Base-by-base conservation (phyloP, 192 early-diverging fungal genomes). In the Coemansia sp. region DNA sequence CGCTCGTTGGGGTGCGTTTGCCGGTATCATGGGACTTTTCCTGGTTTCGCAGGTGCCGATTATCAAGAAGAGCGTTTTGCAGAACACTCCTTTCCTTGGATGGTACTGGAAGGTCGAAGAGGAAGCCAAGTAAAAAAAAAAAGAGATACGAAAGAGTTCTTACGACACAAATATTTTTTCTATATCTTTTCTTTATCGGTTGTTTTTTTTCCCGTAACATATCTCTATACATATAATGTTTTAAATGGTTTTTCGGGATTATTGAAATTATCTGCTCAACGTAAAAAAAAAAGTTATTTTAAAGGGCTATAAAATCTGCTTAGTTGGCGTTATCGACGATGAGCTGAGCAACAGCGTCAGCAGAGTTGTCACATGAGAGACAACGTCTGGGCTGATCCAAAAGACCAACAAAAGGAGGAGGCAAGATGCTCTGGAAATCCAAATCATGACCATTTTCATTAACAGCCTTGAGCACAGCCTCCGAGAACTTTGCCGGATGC, bases 401-500 rank as follows among this genome's bases (percentile, higher is more conserved):
- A 60, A 91, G 70, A 7, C 89, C 90, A 22, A 85, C 74, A 69
- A 93, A 89, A 66, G 89, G 85, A 17, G 80, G 80, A 12, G 91
- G 91, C 56, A 87, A 77, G 29, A 93, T 87, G 31, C 80, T 64
- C 40, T 73, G 63, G 71, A 88, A 88, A 33, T 84, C 71, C 38
- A 93, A 84, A 17, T 78, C 70, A 14, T 50, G 29, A 29, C 68
- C 71, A 32, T 60, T 38, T 16, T 78, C 75, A 69, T 85, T 84
- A 57, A 91, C 73, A 42, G 95, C 92, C 64, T 78, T 73, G 61
- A 90, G 86, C 28, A 99, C 96, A 5, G 95, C 92, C 45, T 93
- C 93, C 5, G 94, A 90, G 81, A 99, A 99, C 73, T 99, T 99
- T 36, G 94, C 96, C 32, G 95, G 96, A 56, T 93, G 93, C 6